Evolutionary conservation across 2,329 filamentous ascomycete species (phyloP).

Genomic region (Colletotrichum destructivum): DNA sequence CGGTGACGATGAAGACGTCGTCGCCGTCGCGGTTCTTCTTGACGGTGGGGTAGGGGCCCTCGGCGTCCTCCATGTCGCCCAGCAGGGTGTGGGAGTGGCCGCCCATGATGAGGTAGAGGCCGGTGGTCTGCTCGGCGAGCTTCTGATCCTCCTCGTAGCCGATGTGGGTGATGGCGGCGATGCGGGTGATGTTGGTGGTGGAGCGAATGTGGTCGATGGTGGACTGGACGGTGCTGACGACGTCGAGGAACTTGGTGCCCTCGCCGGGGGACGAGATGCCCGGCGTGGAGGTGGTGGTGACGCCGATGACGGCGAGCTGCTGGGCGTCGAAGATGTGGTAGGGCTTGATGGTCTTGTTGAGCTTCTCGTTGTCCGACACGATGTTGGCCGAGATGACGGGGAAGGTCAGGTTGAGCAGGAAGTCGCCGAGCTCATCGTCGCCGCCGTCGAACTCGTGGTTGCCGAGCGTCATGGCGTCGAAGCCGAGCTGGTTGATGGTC

Average conservation of each 20-base stretch:
- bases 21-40: slow-evolving; percentile 72
- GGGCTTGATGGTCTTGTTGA: slow-evolving; percentile 76
- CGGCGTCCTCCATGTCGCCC: slow-evolving; percentile 70
- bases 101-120: slow-evolving; percentile 78
- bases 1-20: slow-evolving; percentile 78
- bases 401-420: slow-evolving; percentile 75
- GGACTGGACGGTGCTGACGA: slow-evolving; percentile 71
- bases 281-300: slow-evolving; percentile 72
- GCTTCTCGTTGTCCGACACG: slow-evolving; percentile 69
- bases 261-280: slow-evolving; percentile 72
- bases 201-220: slow-evolving; percentile 74
- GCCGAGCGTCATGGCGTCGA: slow-evolving; percentile 77
- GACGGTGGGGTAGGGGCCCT: slow-evolving; percentile 76
- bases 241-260: slow-evolving; percentile 71
- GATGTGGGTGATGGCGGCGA: slow-evolving; percentile 77
- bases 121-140: slow-evolving; percentile 71
- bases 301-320: slow-evolving; percentile 74
- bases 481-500: slow-evolving; percentile 75
- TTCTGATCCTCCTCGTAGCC: slow-evolving; percentile 76
- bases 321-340: slow-evolving; percentile 76
- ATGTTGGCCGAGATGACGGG: slow-evolving; percentile 76
- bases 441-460: slow-evolving; percentile 79
- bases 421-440: slow-evolving; percentile 73
- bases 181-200: slow-evolving; percentile 74
- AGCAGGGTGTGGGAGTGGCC: slow-evolving; percentile 74